Conservation (phyloP, 2,329 filamentous ascomycete genomes). For the Xylaria sp. region DNA sequence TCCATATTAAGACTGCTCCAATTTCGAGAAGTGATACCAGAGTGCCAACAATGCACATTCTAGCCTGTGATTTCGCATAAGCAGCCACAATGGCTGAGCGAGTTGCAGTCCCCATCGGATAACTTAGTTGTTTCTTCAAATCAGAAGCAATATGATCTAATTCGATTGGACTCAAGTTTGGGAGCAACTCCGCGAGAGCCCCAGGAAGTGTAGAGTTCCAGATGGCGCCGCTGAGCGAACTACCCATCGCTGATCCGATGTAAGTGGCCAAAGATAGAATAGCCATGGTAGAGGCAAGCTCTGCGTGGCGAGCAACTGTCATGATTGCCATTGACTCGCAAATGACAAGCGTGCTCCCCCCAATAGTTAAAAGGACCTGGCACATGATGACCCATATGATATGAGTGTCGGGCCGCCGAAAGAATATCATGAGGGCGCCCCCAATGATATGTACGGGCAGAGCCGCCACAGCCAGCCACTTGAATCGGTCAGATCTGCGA, state of each 20-base stretch:
- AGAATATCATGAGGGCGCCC: slow-evolving; percentile 63
- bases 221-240: slow-evolving; percentile 57
- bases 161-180: slow-evolving; percentile 41
- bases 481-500: slow-evolving; percentile 58
- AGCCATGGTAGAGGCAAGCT: slow-evolving; percentile 61
- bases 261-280: slow-evolving; percentile 53
- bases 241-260: slow-evolving; percentile 53
- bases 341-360: slow-evolving; percentile 63
- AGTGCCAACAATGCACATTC: slow-evolving; percentile 51
- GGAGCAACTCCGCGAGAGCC: slow-evolving; percentile 44
- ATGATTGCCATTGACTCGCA: slow-evolving; percentile 68
- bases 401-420: slow-evolving; percentile 58
- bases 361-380: slow-evolving; percentile 65
- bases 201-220: slow-evolving; percentile 53
- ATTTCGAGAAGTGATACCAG: slow-evolving; percentile 47
- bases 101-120: slow-evolving; percentile 47
- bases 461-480: slow-evolving; percentile 56
- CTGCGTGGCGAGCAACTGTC: slow-evolving; percentile 62
- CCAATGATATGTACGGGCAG: slow-evolving; percentile 65
- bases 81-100: slow-evolving; percentile 50
- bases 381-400: slow-evolving; percentile 64
- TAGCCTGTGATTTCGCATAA: slow-evolving; percentile 50
- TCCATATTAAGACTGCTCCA: slow-evolving; percentile 48
- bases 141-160: slow-evolving; percentile 46
- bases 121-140: slow-evolving; percentile 50